Evolutionary conservation across 257 asterid genomes (phyloP).

Genomic region (Mentha longifolia): DNA sequence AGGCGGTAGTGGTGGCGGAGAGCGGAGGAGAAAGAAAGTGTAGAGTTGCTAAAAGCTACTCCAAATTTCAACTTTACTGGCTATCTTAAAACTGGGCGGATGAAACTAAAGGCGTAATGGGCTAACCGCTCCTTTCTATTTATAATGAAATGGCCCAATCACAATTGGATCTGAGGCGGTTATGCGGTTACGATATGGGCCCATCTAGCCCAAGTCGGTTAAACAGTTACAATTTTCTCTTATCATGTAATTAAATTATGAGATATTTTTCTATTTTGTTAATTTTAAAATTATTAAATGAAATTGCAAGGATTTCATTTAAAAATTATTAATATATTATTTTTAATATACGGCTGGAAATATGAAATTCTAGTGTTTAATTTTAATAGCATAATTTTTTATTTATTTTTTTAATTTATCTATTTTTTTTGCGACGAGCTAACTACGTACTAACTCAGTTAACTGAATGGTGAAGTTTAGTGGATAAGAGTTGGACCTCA

Average conservation of each 20-base stretch:
- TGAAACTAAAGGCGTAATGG: slow-evolving; percentile 31
- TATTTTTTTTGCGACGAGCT: background rate
- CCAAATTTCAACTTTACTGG: slow-evolving; percentile 35
- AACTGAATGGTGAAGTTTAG: background rate
- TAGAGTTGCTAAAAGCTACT: slow-evolving; percentile 13
- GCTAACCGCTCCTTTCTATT: slow-evolving; percentile 4
- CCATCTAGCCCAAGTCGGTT: background rate
- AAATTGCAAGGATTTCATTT: background rate
- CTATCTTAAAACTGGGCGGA: slow-evolving; percentile 28
- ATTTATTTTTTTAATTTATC: background rate
- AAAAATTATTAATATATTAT: background rate
- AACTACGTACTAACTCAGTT: background rate
- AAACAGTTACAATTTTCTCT: background rate
- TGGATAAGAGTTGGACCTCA: slow-evolving; percentile 33
- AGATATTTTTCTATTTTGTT: too few relatives aligned
- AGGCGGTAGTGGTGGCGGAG: slow-evolving; percentile 33
- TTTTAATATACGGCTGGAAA: background rate
- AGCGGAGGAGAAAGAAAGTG: slow-evolving; percentile 26
- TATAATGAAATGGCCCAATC: slow-evolving; percentile 13
- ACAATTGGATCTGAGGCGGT: background rate
- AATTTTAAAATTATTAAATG: too few relatives aligned
- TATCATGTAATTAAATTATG: too few relatives aligned
- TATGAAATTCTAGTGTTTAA: background rate
- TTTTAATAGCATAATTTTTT: too few relatives aligned
- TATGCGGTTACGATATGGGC: slow-evolving; percentile 2